These are phyloP conservation scores for Lupinus albus DNA, from an alignment of 306 rosid genomes.

Conservation along the genomic window DNA sequence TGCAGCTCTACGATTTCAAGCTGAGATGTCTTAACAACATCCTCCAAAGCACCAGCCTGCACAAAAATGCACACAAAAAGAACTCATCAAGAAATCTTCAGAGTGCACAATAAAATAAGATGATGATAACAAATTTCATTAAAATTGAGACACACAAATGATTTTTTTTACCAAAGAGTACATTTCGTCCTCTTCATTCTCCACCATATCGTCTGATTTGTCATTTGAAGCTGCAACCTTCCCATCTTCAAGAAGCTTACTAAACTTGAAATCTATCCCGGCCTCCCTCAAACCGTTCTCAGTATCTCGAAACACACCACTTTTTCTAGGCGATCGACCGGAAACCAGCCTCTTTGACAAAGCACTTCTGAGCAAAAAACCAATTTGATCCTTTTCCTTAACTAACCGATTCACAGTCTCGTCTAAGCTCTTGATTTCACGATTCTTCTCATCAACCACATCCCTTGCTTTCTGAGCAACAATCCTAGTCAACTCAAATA, in stretches of 20 bases:
- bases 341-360: slow-evolving; percentile 66
- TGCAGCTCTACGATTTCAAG: slow-evolving; percentile 88
- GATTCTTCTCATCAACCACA: slow-evolving; percentile 66
- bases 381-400: slow-evolving; percentile 90
- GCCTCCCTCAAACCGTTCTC: slow-evolving; percentile 89
- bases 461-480: slow-evolving; percentile 68
- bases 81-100: slow-evolving; percentile 29
- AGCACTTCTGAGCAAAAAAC: slow-evolving; percentile 84
- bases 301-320: slow-evolving; percentile 73
- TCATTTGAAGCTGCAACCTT: slow-evolving; percentile 48
- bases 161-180: slow-evolving; percentile 65
- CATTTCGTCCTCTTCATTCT: slow-evolving; percentile 70
- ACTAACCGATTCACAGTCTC: slow-evolving; percentile 66
- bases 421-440: slow-evolving; percentile 65
- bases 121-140: slow-evolving; percentile 26
- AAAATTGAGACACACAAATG: neutral
- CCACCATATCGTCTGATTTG: neutral
- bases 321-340: slow-evolving; percentile 60
- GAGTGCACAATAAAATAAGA: slow-evolving; percentile 9
- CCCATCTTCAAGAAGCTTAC: slow-evolving; percentile 67
- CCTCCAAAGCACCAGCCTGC: slow-evolving; percentile 95
- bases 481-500: slow-evolving; percentile 62
- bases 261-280: slow-evolving; percentile 86
- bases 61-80: slow-evolving; percentile 32
- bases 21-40: slow-evolving; percentile 91